Conservation (phyloP, 768 basidiomycete genomes). For the Rhodocollybia butyracea region DNA sequence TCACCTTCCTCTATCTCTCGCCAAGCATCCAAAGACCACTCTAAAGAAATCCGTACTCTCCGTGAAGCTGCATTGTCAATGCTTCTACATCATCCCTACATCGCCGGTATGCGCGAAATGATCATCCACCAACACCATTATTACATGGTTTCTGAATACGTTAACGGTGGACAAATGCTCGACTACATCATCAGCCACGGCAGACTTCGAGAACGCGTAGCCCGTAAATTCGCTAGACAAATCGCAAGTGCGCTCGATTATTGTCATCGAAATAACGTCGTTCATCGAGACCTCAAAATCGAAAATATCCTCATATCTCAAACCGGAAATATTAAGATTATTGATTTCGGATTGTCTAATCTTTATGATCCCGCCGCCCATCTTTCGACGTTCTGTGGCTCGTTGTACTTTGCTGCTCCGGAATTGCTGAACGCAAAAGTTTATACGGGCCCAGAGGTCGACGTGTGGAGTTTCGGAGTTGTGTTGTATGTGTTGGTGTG, state of each 20-base stretch:
- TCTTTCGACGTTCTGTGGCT: slow-evolving; percentile 95
- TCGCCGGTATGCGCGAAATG: slow-evolving; percentile 99
- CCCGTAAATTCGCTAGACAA: slow-evolving; percentile 95
- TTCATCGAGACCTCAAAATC: slow-evolving; percentile 99
- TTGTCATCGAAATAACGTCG: slow-evolving; percentile 95
- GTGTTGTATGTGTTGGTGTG: slow-evolving; percentile 97
- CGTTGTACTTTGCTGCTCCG: slow-evolving; percentile 96
- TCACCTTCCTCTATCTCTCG: slow-evolving; percentile 61
- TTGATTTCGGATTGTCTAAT: slow-evolving; percentile 98
- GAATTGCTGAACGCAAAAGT: slow-evolving; percentile 95
- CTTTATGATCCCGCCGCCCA: slow-evolving; percentile 81
- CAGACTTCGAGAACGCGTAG: slow-evolving; percentile 89
- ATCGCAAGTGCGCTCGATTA: slow-evolving; percentile 96
- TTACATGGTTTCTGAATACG: slow-evolving; percentile 99
- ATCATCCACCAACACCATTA: slow-evolving; percentile 97
- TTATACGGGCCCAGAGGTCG: slow-evolving; percentile 97
- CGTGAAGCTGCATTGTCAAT: slow-evolving; percentile 94
- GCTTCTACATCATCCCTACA: slow-evolving; percentile 96
- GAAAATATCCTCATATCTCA: slow-evolving; percentile 99
- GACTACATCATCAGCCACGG: slow-evolving; percentile 99
- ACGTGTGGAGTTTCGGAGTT: slow-evolving; percentile 98
- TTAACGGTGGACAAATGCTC: slow-evolving; percentile 98
- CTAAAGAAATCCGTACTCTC: slow-evolving; percentile 94
- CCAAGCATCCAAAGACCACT: slow-evolving; percentile 84
- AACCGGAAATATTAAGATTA: slow-evolving; percentile 99